Percentiles rank a stretch among this genome's conserved stretches.
phyloP scores from a whole-genome alignment of 2,329 filamentous ascomycete genomes.

The Neofusicoccum umdonicola region DNA sequence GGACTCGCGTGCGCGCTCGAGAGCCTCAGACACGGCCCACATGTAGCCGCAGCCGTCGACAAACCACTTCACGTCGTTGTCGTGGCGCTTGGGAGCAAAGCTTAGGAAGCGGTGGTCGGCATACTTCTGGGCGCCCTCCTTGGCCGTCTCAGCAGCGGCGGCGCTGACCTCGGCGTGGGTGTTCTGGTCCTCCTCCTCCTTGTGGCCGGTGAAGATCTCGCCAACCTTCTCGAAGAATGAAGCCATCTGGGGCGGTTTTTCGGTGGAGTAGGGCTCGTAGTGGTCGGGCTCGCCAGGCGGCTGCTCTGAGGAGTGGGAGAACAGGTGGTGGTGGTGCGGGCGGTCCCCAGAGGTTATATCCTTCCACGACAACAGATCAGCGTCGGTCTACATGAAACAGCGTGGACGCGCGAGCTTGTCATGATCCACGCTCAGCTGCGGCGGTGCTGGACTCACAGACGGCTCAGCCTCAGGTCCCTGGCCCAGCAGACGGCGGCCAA shows the following conservation, averaged over 20 bases:
- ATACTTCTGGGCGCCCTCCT: constrained; percentile 41
- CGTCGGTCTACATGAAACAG: constrained; percentile 6
- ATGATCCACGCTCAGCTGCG: constrained; percentile 8
- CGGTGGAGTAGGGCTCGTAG: constrained; percentile 20
- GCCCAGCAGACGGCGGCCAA: constrained; percentile 47
- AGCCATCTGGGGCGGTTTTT: constrained; percentile 30
- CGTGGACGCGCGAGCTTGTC: not conserved
- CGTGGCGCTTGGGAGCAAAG: constrained; percentile 71
- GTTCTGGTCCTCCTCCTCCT: not conserved
- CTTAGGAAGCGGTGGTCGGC: constrained; percentile 53
- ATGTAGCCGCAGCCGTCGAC: constrained; percentile 83
- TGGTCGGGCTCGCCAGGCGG: constrained; percentile 17
- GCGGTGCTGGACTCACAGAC: constrained; percentile 14
- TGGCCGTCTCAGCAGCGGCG: constrained; percentile 25
- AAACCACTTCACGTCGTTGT: constrained; percentile 80
- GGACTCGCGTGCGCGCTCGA: constrained; percentile 72
- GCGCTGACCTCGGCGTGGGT: constrained; percentile 4
- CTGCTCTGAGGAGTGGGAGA: not conserved
- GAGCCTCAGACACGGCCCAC: constrained; percentile 75
- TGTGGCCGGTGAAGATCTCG: constrained; percentile 23
- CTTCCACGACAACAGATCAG: constrained; percentile 10
- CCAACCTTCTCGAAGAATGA: constrained; percentile 57
- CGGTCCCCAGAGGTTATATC: not conserved
- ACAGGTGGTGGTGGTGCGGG: not conserved
- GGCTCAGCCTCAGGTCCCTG: constrained; percentile 21